Base-by-base conservation (phyloP, 139 green algal genomes). In the Tetradesmus lagerheimii region DNA sequence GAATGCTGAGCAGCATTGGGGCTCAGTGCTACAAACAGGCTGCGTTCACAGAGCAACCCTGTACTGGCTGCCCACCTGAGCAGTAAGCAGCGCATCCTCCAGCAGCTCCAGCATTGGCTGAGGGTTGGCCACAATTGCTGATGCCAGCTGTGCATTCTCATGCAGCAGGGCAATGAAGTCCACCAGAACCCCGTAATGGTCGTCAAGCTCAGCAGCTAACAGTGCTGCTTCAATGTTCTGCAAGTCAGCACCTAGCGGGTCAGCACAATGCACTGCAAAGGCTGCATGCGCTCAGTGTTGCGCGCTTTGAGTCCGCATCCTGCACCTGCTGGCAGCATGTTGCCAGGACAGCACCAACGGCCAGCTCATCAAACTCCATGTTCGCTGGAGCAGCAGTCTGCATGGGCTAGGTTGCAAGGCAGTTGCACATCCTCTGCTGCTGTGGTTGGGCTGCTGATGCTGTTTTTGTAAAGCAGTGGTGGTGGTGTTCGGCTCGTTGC, bases 181-280 rank as follows among this genome's bases (percentile, higher is more conserved):
- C 23, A 96, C n/a, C 1, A n/a, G 45, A 39, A 97, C 41, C 37
- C 78, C 89, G 45, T 94, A 94, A 66, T 94, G 91, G 31, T 89
- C 77, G 1, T 95, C 93, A 0, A 80, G 37, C 25, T 92, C 89
- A 1, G 80, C 80, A 12, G 89, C 89, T 27, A 57, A 71, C 80
- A 95, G 80, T 16, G 95, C 64, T 1, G 71, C 64, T 27, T 83
- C 78, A 25, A 95, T 50, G 0, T 93, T 90, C 91, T 94, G 80
- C 41, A 35, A 74, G 23, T 29, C 34, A 50, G 23, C 31, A 45
- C 29, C 8, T 85, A 20, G 29, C n/a, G n/a, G 25, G 5, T 35
- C 27, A 66, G n/a, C 25, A 23, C 57, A 71, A 71, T 31, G 57
- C 57, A 71, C 23, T 71, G 57, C 57, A 71, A 1, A 71, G n/a